phyloP scores from a whole-genome alignment of 768 basidiomycete species.

The Russula sp. region DNA sequence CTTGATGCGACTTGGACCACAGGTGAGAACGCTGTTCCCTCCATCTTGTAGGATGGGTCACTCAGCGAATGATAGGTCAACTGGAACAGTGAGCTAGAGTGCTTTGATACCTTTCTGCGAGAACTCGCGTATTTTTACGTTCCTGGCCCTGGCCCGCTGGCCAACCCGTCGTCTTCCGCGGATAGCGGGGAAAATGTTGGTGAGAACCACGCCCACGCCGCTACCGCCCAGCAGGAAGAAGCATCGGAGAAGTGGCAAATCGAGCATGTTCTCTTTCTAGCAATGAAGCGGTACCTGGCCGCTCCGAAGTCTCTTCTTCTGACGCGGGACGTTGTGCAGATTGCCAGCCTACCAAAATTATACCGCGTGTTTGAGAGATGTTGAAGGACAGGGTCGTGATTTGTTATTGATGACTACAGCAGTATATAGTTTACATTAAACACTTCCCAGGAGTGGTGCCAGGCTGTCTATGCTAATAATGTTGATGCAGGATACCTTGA shows the following conservation, averaged over 20 bases:
- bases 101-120: constrained; percentile 78
- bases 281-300: constrained; percentile 68
- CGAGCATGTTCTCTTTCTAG: constrained; percentile 86
- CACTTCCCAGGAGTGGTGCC: neutral
- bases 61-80: constrained; percentile 55
- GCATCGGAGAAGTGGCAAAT: constrained; percentile 78
- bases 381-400: constrained; percentile 30
- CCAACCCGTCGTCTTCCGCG: constrained; percentile 17
- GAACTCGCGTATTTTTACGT: constrained; percentile 92
- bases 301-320: constrained; percentile 58
- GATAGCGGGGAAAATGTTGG: neutral
- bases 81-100: constrained; percentile 80
- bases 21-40: constrained; percentile 35
- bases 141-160: constrained; percentile 46
- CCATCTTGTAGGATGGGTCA: neutral
- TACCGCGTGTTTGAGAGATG: constrained; percentile 96
- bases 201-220: constrained; percentile 26
- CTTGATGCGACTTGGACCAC: constrained; percentile 87
- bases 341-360: constrained; percentile 85
- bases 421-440: constrained; percentile 16
- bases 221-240: constrained; percentile 33
- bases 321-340: constrained; percentile 73
- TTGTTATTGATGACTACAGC: neutral
- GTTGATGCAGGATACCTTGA: neutral
- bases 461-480: neutral